A percentile compares a stretch with the other conserved stretches of the same genome.
These are phyloP conservation scores for Rhynchospora pubera DNA, from an alignment of 176 grass and related monocot species.

Conservation along the genomic window DNA sequence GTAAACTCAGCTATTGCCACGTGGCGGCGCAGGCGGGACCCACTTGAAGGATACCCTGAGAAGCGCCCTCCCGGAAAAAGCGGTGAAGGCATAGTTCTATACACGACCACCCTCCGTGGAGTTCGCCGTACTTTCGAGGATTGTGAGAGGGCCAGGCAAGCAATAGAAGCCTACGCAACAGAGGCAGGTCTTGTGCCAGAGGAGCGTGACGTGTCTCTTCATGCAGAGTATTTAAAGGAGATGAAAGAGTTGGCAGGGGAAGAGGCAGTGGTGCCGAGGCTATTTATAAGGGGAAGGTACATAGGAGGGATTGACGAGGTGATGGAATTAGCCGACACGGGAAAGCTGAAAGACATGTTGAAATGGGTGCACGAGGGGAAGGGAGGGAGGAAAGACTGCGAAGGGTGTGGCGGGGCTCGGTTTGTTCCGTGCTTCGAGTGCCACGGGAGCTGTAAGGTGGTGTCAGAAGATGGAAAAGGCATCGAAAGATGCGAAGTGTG, in stretches of 20 bases:
- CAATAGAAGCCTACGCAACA: conserved; percentile 49
- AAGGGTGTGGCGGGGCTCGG: conserved; percentile 66
- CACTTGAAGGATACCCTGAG: conserved; percentile 74
- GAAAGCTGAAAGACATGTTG: conserved; percentile 69
- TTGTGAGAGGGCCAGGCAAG: conserved; percentile 61
- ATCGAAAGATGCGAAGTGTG: conserved; percentile 54
- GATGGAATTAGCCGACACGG: conserved; percentile 39
- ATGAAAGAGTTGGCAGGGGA: conserved; percentile 52
- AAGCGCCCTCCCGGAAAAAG: conserved; percentile 37
- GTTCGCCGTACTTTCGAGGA: conserved; percentile 93
- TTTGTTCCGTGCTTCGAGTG: conserved; percentile 86
- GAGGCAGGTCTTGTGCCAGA: conserved; percentile 36
- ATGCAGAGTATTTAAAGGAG: conserved; percentile 74
- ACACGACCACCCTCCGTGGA: conserved; percentile 83
- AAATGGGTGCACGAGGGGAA: conserved; percentile 49
- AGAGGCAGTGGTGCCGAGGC: conserved; percentile 43
- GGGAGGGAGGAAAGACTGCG: conserved; percentile 57
- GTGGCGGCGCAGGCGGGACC: conserved; percentile 55
- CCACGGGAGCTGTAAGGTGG: conserved; percentile 72
- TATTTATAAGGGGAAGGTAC: conserved; percentile 73
- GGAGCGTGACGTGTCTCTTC: conserved; percentile 80
- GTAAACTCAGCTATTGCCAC: neutral
- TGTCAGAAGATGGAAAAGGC: conserved; percentile 21
- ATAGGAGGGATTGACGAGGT: conserved; percentile 64
- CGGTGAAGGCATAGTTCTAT: conserved; percentile 71